Percentiles rank a stretch among this genome's conserved stretches.
Conservation (phyloP, 805 yeast species). For the Clavispora carvajalis region DNA sequence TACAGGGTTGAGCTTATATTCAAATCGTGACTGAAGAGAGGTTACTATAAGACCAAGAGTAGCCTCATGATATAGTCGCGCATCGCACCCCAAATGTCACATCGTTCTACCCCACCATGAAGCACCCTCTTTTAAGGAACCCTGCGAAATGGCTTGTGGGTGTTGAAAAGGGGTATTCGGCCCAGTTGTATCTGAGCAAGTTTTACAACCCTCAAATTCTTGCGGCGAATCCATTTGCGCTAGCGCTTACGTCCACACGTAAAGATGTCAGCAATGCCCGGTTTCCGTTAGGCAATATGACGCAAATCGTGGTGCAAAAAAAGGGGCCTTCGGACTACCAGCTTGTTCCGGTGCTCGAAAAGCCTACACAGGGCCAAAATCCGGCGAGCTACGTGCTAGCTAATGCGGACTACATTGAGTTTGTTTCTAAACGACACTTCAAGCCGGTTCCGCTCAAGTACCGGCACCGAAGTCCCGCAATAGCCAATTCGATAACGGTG, state of each 20-base stretch:
- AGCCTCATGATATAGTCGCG: too few relatives aligned
- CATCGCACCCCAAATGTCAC: not conserved
- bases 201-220: constrained; percentile 17
- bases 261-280: constrained; percentile 19
- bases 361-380: constrained; percentile 11
- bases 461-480: constrained; percentile 8
- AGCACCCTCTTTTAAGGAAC: constrained; percentile 28
- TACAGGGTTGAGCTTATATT: too few relatives aligned
- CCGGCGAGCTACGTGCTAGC: constrained; percentile 26
- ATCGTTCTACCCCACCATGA: constrained; percentile 3
- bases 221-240: constrained; percentile 25
- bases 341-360: constrained; percentile 16
- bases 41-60: too few relatives aligned
- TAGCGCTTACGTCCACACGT: constrained; percentile 19
- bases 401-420: constrained; percentile 16
- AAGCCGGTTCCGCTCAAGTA: constrained; percentile 23
- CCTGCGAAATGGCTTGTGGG: constrained; percentile 25
- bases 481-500: constrained; percentile 6
- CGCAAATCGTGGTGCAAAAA: constrained; percentile 14
- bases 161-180: constrained; percentile 17
- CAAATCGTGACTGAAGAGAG: too few relatives aligned
- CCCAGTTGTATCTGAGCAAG: constrained; percentile 13
- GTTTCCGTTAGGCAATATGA: constrained; percentile 26
- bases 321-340: constrained; percentile 1
- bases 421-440: constrained; percentile 16